These are phyloP conservation scores for Hippophae rhamnoides DNA, from an alignment of 306 rosid genomes.

Conservation along the genomic window DNA sequence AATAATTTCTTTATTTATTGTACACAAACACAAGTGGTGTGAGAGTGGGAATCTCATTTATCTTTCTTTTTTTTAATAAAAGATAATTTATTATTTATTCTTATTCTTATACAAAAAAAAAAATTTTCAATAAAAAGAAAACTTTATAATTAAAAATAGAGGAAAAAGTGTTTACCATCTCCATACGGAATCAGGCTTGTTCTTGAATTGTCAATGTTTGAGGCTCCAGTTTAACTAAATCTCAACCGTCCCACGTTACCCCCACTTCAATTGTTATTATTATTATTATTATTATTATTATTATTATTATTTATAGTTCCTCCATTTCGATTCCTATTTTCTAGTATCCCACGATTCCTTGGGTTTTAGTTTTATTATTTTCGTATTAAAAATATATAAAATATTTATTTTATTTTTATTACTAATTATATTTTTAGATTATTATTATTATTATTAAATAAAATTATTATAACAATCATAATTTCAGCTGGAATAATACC, in stretches of 20 bases:
- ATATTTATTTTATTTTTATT: too few species aligned
- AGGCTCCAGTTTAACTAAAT: slow-evolving; percentile 55
- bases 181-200: slow-evolving; percentile 51
- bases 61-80: not conserved
- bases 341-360: too few species aligned
- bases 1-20: too few species aligned
- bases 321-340: too few species aligned
- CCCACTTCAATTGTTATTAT: not conserved
- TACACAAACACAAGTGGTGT: slow-evolving; percentile 21
- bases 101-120: not conserved
- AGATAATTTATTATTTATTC: not conserved
- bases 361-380: too few species aligned
- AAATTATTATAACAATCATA: too few species aligned
- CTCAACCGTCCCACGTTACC: slow-evolving; percentile 61
- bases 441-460: too few species aligned
- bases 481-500: too few species aligned
- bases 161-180: slow-evolving; percentile 34
- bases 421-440: too few species aligned
- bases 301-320: too few species aligned
- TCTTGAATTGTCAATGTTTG: slow-evolving; percentile 54
- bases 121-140: not conserved
- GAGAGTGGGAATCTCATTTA: slow-evolving; percentile 30
- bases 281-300: too few species aligned
- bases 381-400: too few species aligned
- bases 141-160: not conserved